Percentiles rank a stretch among this genome's conserved stretches.
Conservation (phyloP, 495 filamentous ascomycete species). For the Penicilliopsis zonata region DNA sequence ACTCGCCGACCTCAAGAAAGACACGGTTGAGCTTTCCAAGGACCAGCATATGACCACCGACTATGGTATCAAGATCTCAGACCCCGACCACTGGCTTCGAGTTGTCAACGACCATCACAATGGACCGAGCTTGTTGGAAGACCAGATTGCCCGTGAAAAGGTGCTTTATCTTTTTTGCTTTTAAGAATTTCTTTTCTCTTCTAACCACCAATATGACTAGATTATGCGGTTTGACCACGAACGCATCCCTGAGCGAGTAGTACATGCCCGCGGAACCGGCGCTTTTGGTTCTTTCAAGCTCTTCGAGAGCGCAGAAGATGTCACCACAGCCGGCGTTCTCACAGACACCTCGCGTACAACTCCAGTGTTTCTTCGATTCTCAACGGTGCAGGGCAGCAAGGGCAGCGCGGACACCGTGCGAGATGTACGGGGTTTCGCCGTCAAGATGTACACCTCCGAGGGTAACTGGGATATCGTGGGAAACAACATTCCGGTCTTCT, state of each 20-base stretch:
- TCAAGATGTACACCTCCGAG: slow-evolving; percentile 59
- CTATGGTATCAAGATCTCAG: slow-evolving; percentile 62
- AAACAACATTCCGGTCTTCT: slow-evolving; percentile 60
- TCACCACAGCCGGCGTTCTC: slow-evolving; percentile 59
- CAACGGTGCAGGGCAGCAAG: slow-evolving; percentile 52
- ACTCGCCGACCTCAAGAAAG: background rate
- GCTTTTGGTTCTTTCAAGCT: slow-evolving; percentile 80
- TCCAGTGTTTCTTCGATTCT: slow-evolving; percentile 56
- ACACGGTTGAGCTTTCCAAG: background rate
- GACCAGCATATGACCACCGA: slow-evolving; percentile 55
- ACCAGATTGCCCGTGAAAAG: slow-evolving; percentile 68
- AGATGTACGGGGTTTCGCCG: slow-evolving; percentile 56
- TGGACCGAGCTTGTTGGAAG: slow-evolving; percentile 69
- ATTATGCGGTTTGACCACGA: slow-evolving; percentile 79
- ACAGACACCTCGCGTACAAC: slow-evolving; percentile 61
- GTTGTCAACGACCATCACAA: slow-evolving; percentile 44
- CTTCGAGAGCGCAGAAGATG: slow-evolving; percentile 54
- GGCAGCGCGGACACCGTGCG: slow-evolving; percentile 56
- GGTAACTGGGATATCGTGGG: slow-evolving; percentile 54
- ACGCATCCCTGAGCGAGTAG: slow-evolving; percentile 78
- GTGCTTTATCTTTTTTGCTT: slow-evolving; percentile 26
- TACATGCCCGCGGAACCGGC: slow-evolving; percentile 74
- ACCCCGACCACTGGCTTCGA: slow-evolving; percentile 71
- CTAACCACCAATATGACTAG: slow-evolving; percentile 18
- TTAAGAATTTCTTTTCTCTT: background rate